Evolutionary conservation across 306 rosid genomes (phyloP), one percentile per base, ranked within the genome.

Genomic region (Morella rubra): DNA sequence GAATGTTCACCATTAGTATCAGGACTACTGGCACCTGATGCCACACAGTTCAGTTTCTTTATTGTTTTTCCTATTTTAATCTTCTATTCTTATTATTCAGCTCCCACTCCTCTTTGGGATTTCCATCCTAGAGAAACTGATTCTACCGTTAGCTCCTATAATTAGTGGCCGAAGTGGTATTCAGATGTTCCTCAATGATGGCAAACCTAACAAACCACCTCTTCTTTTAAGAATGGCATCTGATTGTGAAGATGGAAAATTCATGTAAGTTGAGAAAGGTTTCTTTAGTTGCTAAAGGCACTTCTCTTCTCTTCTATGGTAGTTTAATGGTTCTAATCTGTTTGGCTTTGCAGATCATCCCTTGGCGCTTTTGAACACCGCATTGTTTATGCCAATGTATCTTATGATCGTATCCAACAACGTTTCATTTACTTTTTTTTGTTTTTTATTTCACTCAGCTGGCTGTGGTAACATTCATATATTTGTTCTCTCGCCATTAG

Each of bases 151-250:
- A 44, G 98, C 98, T 81, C 97, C 97, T 61, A 69, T 95, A 79
- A 44, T 95, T 69, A 93, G 86, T 73, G 96, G 98, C 50, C 92
- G 84, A 74, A 92, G 97, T 73, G 98, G 98, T 37, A 92, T 96
- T 72, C 98, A 95, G 86, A 81, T 95, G 82, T 95, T 95, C 84
- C 91, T 95, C 67, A 95, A 97, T 37, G 93, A 95, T 82, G 98
- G 97, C 61, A 89, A 85, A 84, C 91, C 97, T 50, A 87, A 92
- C 58, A 92, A 71, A 72, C 96, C 96, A 12, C 97, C 98, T 44
- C 97, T 95, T 81, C 92, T 95, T 68, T 85, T 92, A 79, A 84
- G 96, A 87, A 95, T 95, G 98, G 92, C 98, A 44, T 89, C 96
- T 47, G 96, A 90, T 73, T 87, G 89, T 86, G 92, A 88, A 67